Evolutionary conservation across 2,329 filamentous ascomycete species (phyloP).

Genomic region (Neofusicoccum laricinum): DNA sequence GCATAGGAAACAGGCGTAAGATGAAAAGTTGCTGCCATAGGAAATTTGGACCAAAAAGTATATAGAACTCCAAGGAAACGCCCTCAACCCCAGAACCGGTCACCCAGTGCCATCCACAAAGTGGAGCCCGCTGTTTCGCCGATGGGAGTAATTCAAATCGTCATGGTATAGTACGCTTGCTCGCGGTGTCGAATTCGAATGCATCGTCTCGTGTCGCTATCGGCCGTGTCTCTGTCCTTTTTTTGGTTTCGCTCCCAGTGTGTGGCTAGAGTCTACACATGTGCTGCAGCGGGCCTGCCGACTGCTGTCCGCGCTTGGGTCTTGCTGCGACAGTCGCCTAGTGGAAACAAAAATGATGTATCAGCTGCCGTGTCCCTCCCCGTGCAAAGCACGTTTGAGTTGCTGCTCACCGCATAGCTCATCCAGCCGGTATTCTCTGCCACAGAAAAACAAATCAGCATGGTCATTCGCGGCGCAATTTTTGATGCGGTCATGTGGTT

Average conservation of each 20-base stretch:
- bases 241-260: neutral
- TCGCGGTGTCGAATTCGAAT: constrained; percentile 2
- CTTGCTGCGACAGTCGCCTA: constrained; percentile 17
- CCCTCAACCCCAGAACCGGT: constrained; percentile 1
- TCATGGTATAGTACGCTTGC: constrained; percentile 11
- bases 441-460: neutral
- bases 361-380: neutral
- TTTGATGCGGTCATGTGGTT: neutral
- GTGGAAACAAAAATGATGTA: neutral
- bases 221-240: constrained; percentile 9
- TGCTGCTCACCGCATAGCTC: constrained; percentile 45
- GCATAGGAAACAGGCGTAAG: neutral
- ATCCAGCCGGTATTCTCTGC: constrained; percentile 42
- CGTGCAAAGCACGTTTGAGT: neutral
- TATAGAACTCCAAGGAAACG: constrained; percentile 7
- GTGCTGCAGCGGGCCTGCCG: constrained; percentile 10
- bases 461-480: neutral
- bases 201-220: constrained; percentile 1
- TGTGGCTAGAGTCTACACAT: neutral
- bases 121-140: neutral
- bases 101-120: neutral
- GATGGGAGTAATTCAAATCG: neutral
- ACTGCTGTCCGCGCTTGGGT: constrained; percentile 4
- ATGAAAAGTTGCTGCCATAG: neutral
- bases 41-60: neutral